phyloP scores from a whole-genome alignment of 306 rosid genomes.

The Prosopis cineraria region DNA sequence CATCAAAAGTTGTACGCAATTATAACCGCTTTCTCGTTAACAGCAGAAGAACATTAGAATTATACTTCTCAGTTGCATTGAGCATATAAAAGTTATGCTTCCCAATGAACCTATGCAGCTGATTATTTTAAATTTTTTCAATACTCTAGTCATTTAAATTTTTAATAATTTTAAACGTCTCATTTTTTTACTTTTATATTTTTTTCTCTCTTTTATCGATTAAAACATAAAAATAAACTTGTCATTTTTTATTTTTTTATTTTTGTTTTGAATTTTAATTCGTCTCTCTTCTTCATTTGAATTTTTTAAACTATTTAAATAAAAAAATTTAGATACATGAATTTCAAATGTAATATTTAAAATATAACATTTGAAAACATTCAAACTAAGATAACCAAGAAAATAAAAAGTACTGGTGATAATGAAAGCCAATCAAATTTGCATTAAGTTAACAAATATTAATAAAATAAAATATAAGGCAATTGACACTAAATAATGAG shows the following conservation, averaged over 20 bases:
- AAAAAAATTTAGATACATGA: no score
- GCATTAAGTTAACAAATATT: not conserved
- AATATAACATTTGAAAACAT: not conserved
- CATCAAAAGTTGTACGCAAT: constrained; percentile 26
- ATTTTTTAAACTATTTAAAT: no score
- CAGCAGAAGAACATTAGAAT: constrained; percentile 18
- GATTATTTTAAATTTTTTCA: no score
- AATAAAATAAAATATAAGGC: not conserved
- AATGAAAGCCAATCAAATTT: not conserved
- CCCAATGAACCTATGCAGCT: not conserved
- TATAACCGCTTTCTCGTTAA: not conserved
- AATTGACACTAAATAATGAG: not conserved
- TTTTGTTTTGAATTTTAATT: no score
- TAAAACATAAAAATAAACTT: no score
- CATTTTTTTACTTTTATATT: no score
- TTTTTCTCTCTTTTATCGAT: no score
- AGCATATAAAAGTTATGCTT: constrained; percentile 8
- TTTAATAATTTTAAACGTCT: no score
- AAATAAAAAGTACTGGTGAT: not conserved
- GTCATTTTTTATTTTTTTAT: no score
- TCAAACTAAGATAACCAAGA: not conserved
- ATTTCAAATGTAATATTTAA: no score
- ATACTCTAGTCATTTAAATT: no score
- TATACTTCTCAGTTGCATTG: constrained; percentile 19
- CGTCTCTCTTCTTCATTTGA: no score